phyloP scores from a whole-genome alignment of 1,284 basidiomycete genomes.

The Cystobasidiaceae sp. region DNA sequence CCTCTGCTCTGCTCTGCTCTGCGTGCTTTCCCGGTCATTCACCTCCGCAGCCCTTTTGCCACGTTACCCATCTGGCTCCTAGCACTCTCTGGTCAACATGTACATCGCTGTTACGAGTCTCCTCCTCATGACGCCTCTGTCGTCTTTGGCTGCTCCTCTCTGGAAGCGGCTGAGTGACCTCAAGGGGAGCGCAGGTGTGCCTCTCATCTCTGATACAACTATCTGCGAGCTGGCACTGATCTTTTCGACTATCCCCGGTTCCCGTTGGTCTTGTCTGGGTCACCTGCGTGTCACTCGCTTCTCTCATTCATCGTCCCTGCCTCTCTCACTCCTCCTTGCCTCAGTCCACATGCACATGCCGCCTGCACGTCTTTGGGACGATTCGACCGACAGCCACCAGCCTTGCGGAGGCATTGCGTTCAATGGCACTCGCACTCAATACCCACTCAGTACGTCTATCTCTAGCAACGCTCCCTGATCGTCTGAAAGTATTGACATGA shows the following conservation, averaged over 20 bases:
- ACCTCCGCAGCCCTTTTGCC: background rate
- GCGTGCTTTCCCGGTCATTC: background rate
- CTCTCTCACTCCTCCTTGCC: background rate
- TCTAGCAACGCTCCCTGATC: background rate
- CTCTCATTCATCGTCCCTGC: background rate
- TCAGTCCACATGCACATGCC: slow-evolving; percentile 8
- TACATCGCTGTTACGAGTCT: background rate
- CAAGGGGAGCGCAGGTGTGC: background rate
- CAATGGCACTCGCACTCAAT: slow-evolving; percentile 12
- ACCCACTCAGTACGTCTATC: background rate
- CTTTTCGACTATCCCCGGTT: too few species aligned
- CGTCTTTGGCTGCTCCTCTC: slow-evolving; percentile 3
- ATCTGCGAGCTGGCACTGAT: too few species aligned
- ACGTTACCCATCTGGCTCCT: too few species aligned
- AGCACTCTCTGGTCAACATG: background rate
- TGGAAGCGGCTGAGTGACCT: slow-evolving; percentile 2
- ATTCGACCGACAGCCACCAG: slow-evolving; percentile 4
- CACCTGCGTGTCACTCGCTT: background rate
- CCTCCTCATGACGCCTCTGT: background rate
- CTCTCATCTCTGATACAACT: too few species aligned
- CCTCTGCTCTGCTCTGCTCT: too few species aligned
- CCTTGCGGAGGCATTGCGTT: slow-evolving; percentile 14
- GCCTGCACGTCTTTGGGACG: slow-evolving; percentile 6
- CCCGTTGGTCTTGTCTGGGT: too few species aligned
- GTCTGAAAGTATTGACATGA: background rate